A percentile compares a stretch with the other conserved stretches of the same genome.
These are phyloP conservation scores for Melanomma pulvis-pyrius DNA, from an alignment of 495 filamentous ascomycete genomes.

Conservation along the genomic window DNA sequence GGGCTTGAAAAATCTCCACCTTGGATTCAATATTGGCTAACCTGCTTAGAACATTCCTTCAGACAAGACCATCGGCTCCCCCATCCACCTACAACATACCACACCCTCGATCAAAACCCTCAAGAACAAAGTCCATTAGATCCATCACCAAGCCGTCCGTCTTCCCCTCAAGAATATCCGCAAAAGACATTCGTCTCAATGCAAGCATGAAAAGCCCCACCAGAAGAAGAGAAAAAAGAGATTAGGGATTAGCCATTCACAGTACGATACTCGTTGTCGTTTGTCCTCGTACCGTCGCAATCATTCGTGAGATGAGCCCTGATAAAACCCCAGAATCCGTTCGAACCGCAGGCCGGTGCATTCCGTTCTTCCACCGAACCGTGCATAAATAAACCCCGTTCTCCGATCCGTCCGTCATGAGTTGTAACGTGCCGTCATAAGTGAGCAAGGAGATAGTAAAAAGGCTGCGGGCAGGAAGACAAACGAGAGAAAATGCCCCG, in stretches of 20 bases:
- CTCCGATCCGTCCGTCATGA: conserved; percentile 13
- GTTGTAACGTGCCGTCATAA: conserved; percentile 8
- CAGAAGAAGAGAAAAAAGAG: neutral
- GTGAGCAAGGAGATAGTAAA: conserved; percentile 6
- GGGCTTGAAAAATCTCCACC: neutral
- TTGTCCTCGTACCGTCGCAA: neutral
- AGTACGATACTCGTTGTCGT: neutral
- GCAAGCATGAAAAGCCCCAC: neutral
- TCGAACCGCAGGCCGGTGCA: too few relatives aligned
- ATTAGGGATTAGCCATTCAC: conserved; percentile 10
- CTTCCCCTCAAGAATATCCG: neutral
- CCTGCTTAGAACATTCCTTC: neutral
- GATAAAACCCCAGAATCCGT: neutral
- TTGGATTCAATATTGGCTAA: conserved; percentile 1
- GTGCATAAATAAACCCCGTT: neutral
- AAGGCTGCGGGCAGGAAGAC: neutral
- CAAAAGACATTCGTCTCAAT: neutral
- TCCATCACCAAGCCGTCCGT: neutral
- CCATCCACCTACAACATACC: neutral
- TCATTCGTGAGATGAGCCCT: neutral
- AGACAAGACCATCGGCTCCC: neutral
- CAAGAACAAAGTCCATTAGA: neutral
- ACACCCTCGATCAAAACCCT: neutral
- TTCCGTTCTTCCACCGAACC: neutral
- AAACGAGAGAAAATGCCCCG: neutral